A percentile compares a stretch with the other conserved stretches of the same genome.
phyloP scores from a whole-genome alignment of 2,329 filamentous ascomycete species.

The Didymella segeticola region DNA sequence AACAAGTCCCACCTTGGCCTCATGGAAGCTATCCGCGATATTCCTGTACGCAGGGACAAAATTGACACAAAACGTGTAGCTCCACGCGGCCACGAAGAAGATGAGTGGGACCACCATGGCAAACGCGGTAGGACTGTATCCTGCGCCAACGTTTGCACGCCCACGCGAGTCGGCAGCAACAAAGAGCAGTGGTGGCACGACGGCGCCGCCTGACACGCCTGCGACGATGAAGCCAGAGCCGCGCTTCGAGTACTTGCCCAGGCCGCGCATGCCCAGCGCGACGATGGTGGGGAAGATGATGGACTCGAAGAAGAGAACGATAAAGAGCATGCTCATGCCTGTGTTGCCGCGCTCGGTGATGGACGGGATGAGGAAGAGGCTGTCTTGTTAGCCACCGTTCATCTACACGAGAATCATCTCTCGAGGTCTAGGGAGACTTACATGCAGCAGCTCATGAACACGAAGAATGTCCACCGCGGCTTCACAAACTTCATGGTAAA shows the following conservation, averaged over 20 bases:
- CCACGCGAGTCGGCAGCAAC: constrained; percentile 70
- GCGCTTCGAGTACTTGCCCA: constrained; percentile 78
- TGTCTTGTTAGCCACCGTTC: constrained; percentile 68
- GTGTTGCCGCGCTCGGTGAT: constrained; percentile 60
- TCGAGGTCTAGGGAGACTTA: constrained; percentile 65
- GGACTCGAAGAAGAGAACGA: constrained; percentile 82
- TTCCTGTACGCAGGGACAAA: constrained; percentile 69
- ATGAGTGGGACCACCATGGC: constrained; percentile 71
- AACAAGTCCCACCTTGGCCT: constrained; percentile 55
- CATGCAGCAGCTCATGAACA: constrained; percentile 66
- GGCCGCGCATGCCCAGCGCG: constrained; percentile 76
- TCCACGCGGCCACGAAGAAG: constrained; percentile 57
- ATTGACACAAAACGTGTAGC: constrained; percentile 61
- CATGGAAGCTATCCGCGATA: constrained; percentile 64
- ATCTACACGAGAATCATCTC: too few relatives aligned
- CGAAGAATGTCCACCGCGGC: constrained; percentile 73
- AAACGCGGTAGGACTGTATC: constrained; percentile 57
- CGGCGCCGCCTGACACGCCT: constrained; percentile 75
- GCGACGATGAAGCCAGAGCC: constrained; percentile 76
- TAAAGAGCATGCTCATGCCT: constrained; percentile 67
- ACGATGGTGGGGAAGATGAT: constrained; percentile 86
- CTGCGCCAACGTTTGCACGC: constrained; percentile 20
- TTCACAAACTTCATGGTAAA: constrained; percentile 71
- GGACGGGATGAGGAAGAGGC: constrained; percentile 61
- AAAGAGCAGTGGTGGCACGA: constrained; percentile 74